Base-by-base conservation (phyloP, 441 rosid genomes). In the Populus hybrid region DNA sequence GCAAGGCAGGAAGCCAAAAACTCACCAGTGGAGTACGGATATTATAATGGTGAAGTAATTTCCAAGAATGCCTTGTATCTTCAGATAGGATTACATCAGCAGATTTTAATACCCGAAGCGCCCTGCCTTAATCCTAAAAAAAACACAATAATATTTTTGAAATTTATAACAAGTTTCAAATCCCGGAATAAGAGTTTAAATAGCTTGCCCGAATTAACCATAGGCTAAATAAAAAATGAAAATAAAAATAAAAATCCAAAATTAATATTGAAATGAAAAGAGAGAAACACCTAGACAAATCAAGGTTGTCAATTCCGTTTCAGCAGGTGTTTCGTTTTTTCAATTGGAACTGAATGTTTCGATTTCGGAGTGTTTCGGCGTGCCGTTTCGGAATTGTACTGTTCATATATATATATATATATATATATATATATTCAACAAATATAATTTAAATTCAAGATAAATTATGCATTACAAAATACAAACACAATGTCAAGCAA, bases 21-120 rank as follows among this genome's bases (percentile, higher is more conserved):
- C 94, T 82, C 81, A 91, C 99, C 38, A 92, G 97, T 24, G 94
- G 91, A 81, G 95, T 90, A 84, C 80, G 89, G 34, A 95, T 93
- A 63, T 83, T 83, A 75, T 91, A 95, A 82, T 91, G 82, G 72
- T 82, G 92, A 83, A 92, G 98, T 76, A 95, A 84, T 84, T 92
- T 93, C 76, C 97, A 93, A 0, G 97, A 95, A 72, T 93, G 97
- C 85, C 98, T 89, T 0, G 98, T 95, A 38, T 95, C 99, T 81
- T 93, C 98, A 0, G 93, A 84, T 54, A 93, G 98, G 81, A 95
- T 90, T 83, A 95, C 91, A 70, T 91, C 78, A 14, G 98, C 98
- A 35, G 91, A 89, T 79, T 85, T 89, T 81, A 95, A 82, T 36
- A 95, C 97, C 21, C 97, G 99, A 72, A 93, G 86, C 26, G 98